These are phyloP conservation scores for Tetracentron sinense DNA, from an alignment of 164 flowering plant genomes.

Conservation along the genomic window DNA sequence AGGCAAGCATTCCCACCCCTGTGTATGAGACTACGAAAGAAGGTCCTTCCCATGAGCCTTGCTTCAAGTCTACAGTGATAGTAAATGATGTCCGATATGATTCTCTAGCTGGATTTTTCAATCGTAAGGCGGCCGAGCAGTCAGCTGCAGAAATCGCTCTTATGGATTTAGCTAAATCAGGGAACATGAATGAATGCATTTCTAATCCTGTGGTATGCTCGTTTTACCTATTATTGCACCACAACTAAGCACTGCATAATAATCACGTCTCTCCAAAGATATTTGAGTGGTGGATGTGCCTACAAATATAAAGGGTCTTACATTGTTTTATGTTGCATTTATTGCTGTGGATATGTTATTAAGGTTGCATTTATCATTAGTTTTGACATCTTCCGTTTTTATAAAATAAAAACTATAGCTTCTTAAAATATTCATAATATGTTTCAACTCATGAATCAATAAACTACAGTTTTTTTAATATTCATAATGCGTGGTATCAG, in stretches of 20 bases:
- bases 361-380: background rate
- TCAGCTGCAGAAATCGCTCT: conserved; percentile 98
- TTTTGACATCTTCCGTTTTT: background rate
- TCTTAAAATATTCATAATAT: background rate
- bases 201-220: conserved; percentile 72
- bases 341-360: background rate
- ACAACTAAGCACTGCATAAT: background rate
- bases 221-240: background rate
- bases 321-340: background rate
- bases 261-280: background rate
- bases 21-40: conserved; percentile 73
- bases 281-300: background rate
- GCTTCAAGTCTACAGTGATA: conserved; percentile 63
- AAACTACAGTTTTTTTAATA: no score
- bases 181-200: conserved; percentile 37
- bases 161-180: conserved; percentile 50
- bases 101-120: conserved; percentile 84
- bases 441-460: background rate
- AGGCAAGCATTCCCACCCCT: conserved; percentile 54
- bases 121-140: conserved; percentile 95
- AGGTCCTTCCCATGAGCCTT: conserved; percentile 84
- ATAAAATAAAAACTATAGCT: no score
- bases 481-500: background rate
- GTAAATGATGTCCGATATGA: conserved; percentile 64
- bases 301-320: no score